Evolutionary conservation across 139 green algal genomes (phyloP).

Genomic region (Chlorella sp.): DNA sequence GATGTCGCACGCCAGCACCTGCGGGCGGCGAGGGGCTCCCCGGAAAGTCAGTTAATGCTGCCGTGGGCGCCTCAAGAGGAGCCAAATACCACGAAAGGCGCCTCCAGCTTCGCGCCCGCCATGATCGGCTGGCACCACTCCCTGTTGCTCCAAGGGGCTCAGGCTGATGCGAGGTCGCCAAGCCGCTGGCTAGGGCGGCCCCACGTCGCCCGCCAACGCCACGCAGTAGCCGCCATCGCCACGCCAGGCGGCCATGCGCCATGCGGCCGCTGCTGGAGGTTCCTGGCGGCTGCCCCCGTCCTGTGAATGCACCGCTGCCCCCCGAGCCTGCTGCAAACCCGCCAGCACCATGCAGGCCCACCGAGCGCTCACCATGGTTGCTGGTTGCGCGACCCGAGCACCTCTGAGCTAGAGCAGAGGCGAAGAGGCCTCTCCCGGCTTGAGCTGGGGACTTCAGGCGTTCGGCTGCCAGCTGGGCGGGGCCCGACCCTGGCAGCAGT

Average conservation of each 20-base stretch:
- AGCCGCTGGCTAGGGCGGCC: background rate
- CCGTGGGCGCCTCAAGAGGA: background rate
- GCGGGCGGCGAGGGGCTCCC: background rate
- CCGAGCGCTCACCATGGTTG: conserved; percentile 17
- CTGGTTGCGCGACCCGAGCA: conserved; percentile 13
- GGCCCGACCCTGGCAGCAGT: background rate
- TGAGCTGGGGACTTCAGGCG: background rate
- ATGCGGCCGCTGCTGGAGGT: background rate
- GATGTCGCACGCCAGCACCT: conserved; percentile 85
- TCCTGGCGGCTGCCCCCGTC: background rate
- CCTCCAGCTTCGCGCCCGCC: background rate
- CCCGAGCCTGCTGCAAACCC: background rate
- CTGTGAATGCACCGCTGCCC: background rate
- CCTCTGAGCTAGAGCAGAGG: conserved; percentile 9
- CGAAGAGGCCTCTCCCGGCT: conserved; percentile 5
- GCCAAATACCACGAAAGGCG: background rate
- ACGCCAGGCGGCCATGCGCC: background rate
- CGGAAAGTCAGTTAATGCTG: background rate
- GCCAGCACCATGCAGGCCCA: background rate
- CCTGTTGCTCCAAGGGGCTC: background rate
- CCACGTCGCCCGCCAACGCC: background rate
- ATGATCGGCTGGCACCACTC: background rate
- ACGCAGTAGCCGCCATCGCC: background rate
- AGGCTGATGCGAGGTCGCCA: too few relatives aligned
- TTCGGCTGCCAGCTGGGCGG: background rate